phyloP scores from a whole-genome alignment of 305 asterid species.

The Euphrasia arctica region DNA sequence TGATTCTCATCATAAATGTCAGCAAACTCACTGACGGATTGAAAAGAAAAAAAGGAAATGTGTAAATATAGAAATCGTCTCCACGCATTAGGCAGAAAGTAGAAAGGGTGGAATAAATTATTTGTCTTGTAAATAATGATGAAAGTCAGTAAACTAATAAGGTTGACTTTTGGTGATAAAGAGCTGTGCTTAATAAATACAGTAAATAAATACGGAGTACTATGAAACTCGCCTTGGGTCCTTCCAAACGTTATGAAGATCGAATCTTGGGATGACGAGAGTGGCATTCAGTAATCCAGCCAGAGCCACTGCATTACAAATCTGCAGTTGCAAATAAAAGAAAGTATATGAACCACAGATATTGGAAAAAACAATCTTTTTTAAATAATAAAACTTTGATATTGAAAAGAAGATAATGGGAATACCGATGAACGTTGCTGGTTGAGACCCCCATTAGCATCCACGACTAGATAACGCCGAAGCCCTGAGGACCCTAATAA shows the following conservation, averaged over 20 bases:
- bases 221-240: conserved; percentile 64
- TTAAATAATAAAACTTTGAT: not conserved
- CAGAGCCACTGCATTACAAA: conserved; percentile 89
- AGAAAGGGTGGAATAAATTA: not conserved
- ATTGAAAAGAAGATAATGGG: conserved; percentile 9
- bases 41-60: conserved; percentile 14
- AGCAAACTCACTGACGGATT: conserved; percentile 55
- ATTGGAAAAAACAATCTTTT: not conserved
- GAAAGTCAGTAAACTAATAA: not conserved
- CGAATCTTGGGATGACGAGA: conserved; percentile 74
- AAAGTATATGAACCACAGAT: conserved; percentile 3
- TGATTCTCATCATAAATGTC: conserved; percentile 84
- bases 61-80: not conserved
- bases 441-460: conserved; percentile 93
- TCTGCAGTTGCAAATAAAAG: conserved; percentile 38
- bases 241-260: conserved; percentile 78
- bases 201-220: not conserved
- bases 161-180: not conserved
- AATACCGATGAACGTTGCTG: conserved; percentile 95
- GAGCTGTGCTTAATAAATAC: not conserved
- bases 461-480: conserved; percentile 60
- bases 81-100: not conserved
- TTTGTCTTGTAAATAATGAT: not conserved
- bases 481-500: conserved; percentile 36
- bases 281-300: conserved; percentile 81